These are phyloP conservation scores for Aquilaria yunnanensis DNA, from an alignment of 345 rosid genomes.

Conservation along the genomic window DNA sequence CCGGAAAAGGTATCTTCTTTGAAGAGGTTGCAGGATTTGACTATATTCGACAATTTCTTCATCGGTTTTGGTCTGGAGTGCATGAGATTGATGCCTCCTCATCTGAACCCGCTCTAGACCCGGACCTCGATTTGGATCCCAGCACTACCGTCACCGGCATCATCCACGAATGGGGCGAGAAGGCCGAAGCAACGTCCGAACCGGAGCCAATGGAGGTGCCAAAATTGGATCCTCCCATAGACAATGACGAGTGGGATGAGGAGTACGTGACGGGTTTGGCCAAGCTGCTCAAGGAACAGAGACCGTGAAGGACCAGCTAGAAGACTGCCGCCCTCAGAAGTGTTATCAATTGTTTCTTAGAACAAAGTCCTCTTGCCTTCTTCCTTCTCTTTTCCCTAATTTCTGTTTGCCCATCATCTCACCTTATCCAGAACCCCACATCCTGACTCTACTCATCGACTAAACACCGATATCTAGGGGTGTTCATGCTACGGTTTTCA, in stretches of 20 bases:
- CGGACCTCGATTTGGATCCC: constrained; percentile 15
- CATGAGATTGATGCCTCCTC: constrained; percentile 13
- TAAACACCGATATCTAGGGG: too few species aligned
- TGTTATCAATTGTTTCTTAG: too few species aligned
- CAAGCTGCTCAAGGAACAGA: too few species aligned
- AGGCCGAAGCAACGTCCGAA: constrained; percentile 28
- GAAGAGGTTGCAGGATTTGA: constrained; percentile 47
- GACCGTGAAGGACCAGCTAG: too few species aligned
- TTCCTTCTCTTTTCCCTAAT: too few species aligned
- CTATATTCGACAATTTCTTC: constrained; percentile 72
- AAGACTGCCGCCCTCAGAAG: too few species aligned
- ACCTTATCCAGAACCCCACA: too few species aligned
- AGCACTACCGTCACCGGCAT: constrained; percentile 6
- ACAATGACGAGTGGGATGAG: constrained; percentile 86
- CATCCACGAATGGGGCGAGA: constrained; percentile 92
- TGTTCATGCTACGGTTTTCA: too few species aligned
- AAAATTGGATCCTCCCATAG: constrained; percentile 68
- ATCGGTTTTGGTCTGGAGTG: constrained; percentile 70
- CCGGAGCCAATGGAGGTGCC: constrained; percentile 33
- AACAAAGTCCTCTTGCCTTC: too few species aligned
- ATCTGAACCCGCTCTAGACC: constrained; percentile 20
- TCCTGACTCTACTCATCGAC: too few species aligned
- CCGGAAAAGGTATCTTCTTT: constrained; percentile 61
- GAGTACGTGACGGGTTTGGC: constrained; percentile 18
- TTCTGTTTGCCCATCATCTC: too few species aligned